Conservation (phyloP, 768 basidiomycete genomes). For the Russula vinacea region DNA sequence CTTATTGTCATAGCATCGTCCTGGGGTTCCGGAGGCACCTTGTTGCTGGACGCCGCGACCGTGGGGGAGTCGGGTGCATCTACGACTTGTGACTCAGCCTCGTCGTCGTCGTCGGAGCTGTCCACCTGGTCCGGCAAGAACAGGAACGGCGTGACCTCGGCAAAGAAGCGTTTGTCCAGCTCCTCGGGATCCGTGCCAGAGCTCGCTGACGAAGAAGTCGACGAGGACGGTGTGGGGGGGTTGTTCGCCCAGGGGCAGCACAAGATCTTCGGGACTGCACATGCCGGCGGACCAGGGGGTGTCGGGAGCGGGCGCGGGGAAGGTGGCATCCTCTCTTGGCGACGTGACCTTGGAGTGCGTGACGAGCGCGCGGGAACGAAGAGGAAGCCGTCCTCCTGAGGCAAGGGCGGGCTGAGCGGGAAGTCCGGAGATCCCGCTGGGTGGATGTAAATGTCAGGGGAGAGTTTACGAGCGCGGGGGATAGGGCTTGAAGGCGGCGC, state of each 20-base stretch:
- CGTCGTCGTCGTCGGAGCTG: neutral
- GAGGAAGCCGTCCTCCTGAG: constrained; percentile 21
- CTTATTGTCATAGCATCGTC: neutral
- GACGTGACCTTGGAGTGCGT: neutral
- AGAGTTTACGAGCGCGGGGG: neutral
- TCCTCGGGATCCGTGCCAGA: neutral
- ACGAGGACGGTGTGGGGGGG: neutral
- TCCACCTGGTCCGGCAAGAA: neutral
- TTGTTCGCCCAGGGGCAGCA: constrained; percentile 3
- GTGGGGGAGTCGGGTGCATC: neutral
- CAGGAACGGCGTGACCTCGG: neutral
- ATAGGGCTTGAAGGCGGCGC: constrained; percentile 13
- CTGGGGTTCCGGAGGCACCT: neutral
- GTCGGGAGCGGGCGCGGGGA: constrained; percentile 16
- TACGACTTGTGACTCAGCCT: neutral
- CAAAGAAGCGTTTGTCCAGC: neutral
- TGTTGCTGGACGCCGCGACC: constrained; percentile 1
- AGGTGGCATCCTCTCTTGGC: neutral
- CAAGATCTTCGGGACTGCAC: neutral
- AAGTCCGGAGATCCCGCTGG: neutral
- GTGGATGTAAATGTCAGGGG: constrained; percentile 13
- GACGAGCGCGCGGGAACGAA: constrained; percentile 2
- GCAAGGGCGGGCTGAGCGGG: neutral
- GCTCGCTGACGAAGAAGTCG: too few relatives aligned
- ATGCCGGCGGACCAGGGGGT: neutral